A percentile compares a stretch with the other conserved stretches of the same genome.
These are phyloP conservation scores for Verticillium klebahnii DNA, from an alignment of 2,329 filamentous ascomycete genomes.

Conservation along the genomic window DNA sequence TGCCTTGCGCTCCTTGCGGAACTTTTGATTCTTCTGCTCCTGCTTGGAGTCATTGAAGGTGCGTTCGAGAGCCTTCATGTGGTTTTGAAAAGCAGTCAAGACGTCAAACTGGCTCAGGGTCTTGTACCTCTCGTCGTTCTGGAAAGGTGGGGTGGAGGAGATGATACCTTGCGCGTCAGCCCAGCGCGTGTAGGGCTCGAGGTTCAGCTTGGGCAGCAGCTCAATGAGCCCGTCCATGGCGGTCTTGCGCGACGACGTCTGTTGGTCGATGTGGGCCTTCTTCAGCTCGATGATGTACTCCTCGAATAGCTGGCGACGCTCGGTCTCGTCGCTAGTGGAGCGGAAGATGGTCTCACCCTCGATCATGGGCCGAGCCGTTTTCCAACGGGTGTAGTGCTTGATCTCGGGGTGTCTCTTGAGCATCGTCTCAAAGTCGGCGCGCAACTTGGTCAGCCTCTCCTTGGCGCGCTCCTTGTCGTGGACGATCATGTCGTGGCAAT, in stretches of 20 bases:
- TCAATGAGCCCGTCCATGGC: conserved; percentile 80
- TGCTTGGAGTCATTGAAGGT: conserved; percentile 88
- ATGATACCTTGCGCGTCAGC: conserved; percentile 81
- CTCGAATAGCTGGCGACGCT: conserved; percentile 85
- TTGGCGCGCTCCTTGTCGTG: conserved; percentile 95
- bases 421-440: conserved; percentile 93
- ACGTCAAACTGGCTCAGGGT: conserved; percentile 84
- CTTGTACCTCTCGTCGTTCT: conserved; percentile 80
- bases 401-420: conserved; percentile 95
- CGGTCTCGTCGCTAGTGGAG: conserved; percentile 80
- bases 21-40: conserved; percentile 76
- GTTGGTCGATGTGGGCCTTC: conserved; percentile 72
- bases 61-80: conserved; percentile 89
- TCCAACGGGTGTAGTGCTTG: conserved; percentile 95
- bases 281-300: conserved; percentile 87
- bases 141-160: conserved; percentile 70
- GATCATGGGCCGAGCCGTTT: conserved; percentile 88
- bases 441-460: conserved; percentile 86
- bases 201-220: conserved; percentile 71
- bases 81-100: conserved; percentile 87
- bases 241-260: conserved; percentile 66
- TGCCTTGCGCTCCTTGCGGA: conserved; percentile 77
- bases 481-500: conserved; percentile 79
- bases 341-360: conserved; percentile 95
- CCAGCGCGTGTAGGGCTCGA: conserved; percentile 95